Evolutionary conservation across 352 stramenopile genomes (phyloP).

Genomic region (Globisporangium sylvaticum): DNA sequence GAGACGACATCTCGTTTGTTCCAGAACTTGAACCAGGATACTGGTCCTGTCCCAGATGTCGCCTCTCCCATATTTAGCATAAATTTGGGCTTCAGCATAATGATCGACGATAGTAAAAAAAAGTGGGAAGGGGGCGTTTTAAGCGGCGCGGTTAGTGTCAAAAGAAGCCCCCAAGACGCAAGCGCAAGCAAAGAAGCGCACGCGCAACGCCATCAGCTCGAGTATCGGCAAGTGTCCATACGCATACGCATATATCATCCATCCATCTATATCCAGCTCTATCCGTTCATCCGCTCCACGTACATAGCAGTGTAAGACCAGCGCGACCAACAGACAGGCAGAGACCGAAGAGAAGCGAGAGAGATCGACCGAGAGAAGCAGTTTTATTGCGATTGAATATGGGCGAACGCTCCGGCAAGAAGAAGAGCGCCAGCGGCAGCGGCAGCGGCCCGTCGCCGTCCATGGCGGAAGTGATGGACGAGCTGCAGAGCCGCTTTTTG

Average conservation of each 20-base stretch:
- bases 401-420: slow-evolving; percentile 12
- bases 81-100: neutral
- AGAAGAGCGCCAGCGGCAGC: neutral
- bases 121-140: slow-evolving; percentile 1
- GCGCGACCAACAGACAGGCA: neutral
- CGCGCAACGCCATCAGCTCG: neutral
- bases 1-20: neutral
- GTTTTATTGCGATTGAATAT: slow-evolving; percentile 2
- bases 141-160: neutral
- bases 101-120: neutral
- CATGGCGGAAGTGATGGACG: slow-evolving; percentile 92
- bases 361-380: neutral
- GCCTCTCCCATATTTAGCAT: neutral
- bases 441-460: slow-evolving; percentile 24
- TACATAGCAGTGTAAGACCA: neutral
- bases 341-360: neutral
- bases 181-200: slow-evolving; percentile 1
- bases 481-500: slow-evolving; percentile 94
- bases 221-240: neutral
- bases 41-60: neutral
- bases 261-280: neutral
- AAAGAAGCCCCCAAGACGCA: neutral
- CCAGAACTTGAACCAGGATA: neutral
- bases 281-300: neutral
- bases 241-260: neutral